Conservation (phyloP, 345 rosid species). For the Isatis tinctoria region DNA sequence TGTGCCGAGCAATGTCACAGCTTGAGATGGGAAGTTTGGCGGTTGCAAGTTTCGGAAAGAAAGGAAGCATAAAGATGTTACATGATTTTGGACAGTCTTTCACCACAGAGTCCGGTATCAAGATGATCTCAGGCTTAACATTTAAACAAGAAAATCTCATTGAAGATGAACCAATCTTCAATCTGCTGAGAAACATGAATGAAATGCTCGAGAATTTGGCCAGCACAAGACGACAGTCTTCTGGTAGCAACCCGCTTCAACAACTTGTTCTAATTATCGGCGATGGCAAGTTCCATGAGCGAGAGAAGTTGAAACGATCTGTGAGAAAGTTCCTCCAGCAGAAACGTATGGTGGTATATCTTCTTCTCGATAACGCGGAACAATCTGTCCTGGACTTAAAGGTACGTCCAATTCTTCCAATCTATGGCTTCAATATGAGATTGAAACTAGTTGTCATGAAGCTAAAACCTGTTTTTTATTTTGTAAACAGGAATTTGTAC, state of each 20-base stretch:
- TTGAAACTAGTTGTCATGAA: neutral
- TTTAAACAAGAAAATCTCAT: constrained; percentile 87
- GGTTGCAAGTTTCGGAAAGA: constrained; percentile 84
- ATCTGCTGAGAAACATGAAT: constrained; percentile 61
- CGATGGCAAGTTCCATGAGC: constrained; percentile 89
- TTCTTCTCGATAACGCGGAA: constrained; percentile 65
- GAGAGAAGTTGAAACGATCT: constrained; percentile 63
- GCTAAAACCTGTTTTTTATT: neutral
- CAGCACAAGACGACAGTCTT: constrained; percentile 63
- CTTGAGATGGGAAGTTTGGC: constrained; percentile 93
- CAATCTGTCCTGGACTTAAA: constrained; percentile 64
- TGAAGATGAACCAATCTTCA: constrained; percentile 71
- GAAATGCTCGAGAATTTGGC: constrained; percentile 70
- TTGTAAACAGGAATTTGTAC: constrained; percentile 48
- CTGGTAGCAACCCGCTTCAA: constrained; percentile 93
- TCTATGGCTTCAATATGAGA: neutral
- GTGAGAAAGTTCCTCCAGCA: constrained; percentile 67
- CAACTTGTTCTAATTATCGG: constrained; percentile 92
- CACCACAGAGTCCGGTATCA: constrained; percentile 75
- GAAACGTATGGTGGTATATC: constrained; percentile 91
- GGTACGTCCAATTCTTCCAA: constrained; percentile 37
- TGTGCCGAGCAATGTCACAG: constrained; percentile 89
- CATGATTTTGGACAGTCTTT: constrained; percentile 90
- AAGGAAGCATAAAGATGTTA: constrained; percentile 70
- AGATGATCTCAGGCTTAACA: constrained; percentile 84